A percentile compares a stretch with the other conserved stretches of the same genome.
Conservation (phyloP, 1,284 basidiomycete genomes). For the Sporisorium sorghi region DNA sequence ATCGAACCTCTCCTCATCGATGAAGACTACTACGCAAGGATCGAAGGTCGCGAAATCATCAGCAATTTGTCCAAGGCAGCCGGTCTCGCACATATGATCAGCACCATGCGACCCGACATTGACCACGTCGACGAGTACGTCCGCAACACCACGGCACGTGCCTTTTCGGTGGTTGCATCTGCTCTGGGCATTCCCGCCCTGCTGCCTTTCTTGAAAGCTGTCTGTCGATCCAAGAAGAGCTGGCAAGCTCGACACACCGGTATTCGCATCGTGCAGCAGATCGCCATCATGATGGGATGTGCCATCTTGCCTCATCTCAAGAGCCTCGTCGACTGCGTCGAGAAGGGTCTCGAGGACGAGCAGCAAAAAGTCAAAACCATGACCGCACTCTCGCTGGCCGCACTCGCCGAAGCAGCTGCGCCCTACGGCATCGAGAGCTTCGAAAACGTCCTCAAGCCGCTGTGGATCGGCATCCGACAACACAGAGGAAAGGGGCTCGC, state of each 20-base stretch:
- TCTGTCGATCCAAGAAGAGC: slow-evolving; percentile 98
- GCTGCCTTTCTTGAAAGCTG: slow-evolving; percentile 96
- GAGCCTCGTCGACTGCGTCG: slow-evolving; percentile 95
- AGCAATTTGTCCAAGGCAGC: slow-evolving; percentile 98
- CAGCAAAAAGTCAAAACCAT: slow-evolving; percentile 99
- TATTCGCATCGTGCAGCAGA: slow-evolving; percentile 99
- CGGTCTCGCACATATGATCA: slow-evolving; percentile 99
- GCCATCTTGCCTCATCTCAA: slow-evolving; percentile 97
- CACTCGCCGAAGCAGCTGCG: slow-evolving; percentile 94
- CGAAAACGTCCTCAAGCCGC: slow-evolving; percentile 95
- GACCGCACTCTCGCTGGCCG: slow-evolving; percentile 96
- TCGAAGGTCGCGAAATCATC: slow-evolving; percentile 99
- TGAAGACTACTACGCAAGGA: slow-evolving; percentile 98
- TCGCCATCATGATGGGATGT: slow-evolving; percentile 99
- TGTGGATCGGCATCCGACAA: slow-evolving; percentile 97
- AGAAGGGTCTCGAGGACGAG: slow-evolving; percentile 94
- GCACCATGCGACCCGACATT: slow-evolving; percentile 99
- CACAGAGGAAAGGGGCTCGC: slow-evolving; percentile 98
- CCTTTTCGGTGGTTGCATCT: slow-evolving; percentile 98
- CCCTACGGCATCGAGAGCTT: slow-evolving; percentile 99
- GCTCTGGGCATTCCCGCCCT: slow-evolving; percentile 97
- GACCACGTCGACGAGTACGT: slow-evolving; percentile 99
- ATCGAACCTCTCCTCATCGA: slow-evolving; percentile 99
- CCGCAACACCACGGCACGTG: slow-evolving; percentile 97
- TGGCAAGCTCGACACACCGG: slow-evolving; percentile 99